Evolutionary conservation across 2,329 filamentous ascomycete species (phyloP).

Genomic region (Juglanconis sp.): DNA sequence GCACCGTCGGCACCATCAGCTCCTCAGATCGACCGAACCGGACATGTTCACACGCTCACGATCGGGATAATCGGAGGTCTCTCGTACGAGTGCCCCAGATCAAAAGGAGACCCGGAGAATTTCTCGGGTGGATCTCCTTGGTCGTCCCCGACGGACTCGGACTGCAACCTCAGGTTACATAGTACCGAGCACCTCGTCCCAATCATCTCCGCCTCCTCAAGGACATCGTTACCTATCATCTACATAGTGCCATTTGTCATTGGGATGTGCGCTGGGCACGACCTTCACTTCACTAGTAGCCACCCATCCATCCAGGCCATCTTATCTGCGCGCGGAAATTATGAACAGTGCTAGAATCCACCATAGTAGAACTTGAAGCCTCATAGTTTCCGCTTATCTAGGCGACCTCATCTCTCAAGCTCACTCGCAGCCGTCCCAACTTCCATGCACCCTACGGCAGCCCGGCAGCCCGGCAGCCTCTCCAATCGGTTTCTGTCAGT

Average conservation of each 20-base stretch:
- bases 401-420: not conserved
- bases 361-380: not conserved
- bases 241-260: not conserved
- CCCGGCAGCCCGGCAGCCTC: not conserved
- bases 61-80: no score
- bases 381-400: not conserved
- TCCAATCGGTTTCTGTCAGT: not conserved
- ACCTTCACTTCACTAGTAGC: not conserved
- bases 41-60: no score
- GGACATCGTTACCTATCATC: not conserved
- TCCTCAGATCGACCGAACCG: no score
- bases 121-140: no score
- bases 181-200: no score
- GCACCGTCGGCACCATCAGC: no score
- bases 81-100: no score
- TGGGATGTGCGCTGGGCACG: not conserved
- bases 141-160: no score
- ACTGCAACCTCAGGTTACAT: no score
- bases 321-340: not conserved
- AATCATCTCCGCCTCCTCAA: no score
- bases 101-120: no score
- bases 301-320: not conserved
- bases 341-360: not conserved
- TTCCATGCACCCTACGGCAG: not conserved
- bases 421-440: not conserved